Evolutionary conservation across 495 filamentous ascomycete genomes (phyloP).

Genomic region (Hyaloscypha variabilis): DNA sequence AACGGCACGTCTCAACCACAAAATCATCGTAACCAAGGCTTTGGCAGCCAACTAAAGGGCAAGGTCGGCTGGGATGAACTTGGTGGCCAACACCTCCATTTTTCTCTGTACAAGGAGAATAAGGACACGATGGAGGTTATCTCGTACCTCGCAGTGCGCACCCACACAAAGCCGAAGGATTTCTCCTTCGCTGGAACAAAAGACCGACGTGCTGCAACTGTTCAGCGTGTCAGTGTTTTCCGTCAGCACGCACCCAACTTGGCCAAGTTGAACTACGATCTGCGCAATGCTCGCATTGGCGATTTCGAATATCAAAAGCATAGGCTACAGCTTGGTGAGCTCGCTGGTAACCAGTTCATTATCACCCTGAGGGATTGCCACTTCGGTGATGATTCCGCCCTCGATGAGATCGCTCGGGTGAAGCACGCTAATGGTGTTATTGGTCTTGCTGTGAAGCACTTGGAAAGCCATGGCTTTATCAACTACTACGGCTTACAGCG

Average conservation of each 20-base stretch:
- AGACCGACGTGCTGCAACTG: slow-evolving; percentile 85
- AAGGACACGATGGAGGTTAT: slow-evolving; percentile 96
- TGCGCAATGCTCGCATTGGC: slow-evolving; percentile 68
- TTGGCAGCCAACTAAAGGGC: slow-evolving; percentile 25
- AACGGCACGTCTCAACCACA: slow-evolving; percentile 25
- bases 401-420: slow-evolving; percentile 39
- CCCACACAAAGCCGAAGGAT: slow-evolving; percentile 66
- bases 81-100: slow-evolving; percentile 84
- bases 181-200: slow-evolving; percentile 94
- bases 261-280: slow-evolving; percentile 58
- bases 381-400: slow-evolving; percentile 51
- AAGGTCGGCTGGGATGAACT: slow-evolving; percentile 40
- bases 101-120: slow-evolving; percentile 96
- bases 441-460: slow-evolving; percentile 50
- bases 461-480: slow-evolving; percentile 75
- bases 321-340: slow-evolving; percentile 78
- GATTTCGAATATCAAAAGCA: slow-evolving; percentile 74
- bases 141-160: slow-evolving; percentile 65
- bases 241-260: slow-evolving; percentile 66
- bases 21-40: slow-evolving; percentile 24
- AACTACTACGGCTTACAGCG: slow-evolving; percentile 97
- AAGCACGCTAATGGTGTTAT: slow-evolving; percentile 55
- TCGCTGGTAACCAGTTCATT: slow-evolving; percentile 86
- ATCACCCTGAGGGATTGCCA: slow-evolving; percentile 86
- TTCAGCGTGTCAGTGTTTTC: slow-evolving; percentile 77